Evolutionary conservation across 257 asterid genomes (phyloP), one percentile per base, ranked within the genome.

Genomic region (Vinca minor): DNA sequence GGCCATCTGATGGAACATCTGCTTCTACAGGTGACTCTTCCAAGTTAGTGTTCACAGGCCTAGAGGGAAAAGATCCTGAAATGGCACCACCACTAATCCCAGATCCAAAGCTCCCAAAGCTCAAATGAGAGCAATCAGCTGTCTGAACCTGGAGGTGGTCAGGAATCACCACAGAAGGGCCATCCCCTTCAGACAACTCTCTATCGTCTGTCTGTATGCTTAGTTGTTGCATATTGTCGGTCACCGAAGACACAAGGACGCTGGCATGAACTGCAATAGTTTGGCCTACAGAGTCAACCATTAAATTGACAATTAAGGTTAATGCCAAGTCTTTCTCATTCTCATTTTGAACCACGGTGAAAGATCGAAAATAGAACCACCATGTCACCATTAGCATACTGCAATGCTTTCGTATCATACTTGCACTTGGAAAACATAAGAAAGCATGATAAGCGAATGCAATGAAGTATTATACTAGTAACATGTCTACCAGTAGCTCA

Each of bases 71-170:
- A 48, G 77, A 64, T 69, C 82, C 94, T 48, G 94, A 68, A 65
- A 79, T 54, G 42, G 85, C 45, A 55, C 80, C n/a, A n/a, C n/a
- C 63, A 52, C 65, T 63, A 74, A 74, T 70, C 53, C 71, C 80
- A 69, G 88, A 64, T 42, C 87, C 83, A 71, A 86, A 88, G 80
- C 90, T 88, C 69, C 98, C 96, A 74, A 91, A 91, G 83, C 88
- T 86, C 78, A 91, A 80, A 88, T 91, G 96, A 15, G 90, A 82
- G 72, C 94, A 88, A 26, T 85, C 87, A 44, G 85, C 92, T 58
- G 79, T 66, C 74, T 86, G 90, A 66, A 82, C 89, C 79, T 82
- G 95, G 77, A 91, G 81, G 74, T 86, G 95, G 66, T 81, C 85
- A 58, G 96, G 96, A 72, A 91, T 85, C 59, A 85, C 83, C 31